phyloP scores from a whole-genome alignment of 352 stramenopile genomes.

The Peronospora destructor region DNA sequence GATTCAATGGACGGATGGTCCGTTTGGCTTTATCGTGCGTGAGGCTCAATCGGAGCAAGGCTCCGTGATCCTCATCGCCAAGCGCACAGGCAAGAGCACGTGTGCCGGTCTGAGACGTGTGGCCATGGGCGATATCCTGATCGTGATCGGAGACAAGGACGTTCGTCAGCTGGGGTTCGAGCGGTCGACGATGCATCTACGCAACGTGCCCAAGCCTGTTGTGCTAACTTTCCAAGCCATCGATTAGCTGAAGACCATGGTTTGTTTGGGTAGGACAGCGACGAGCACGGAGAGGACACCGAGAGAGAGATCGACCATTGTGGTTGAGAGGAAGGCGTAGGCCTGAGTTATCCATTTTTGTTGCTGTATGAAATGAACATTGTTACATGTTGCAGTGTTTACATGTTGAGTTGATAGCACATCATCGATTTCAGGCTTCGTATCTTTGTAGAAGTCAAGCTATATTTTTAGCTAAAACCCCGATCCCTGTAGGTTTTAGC shows the following conservation, averaged over 20 bases:
- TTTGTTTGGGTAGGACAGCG: constrained; percentile 17
- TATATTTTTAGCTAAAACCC: background rate
- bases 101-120: constrained; percentile 68
- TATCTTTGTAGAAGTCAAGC: background rate
- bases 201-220: constrained; percentile 69
- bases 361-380: constrained; percentile 9
- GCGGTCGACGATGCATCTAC: constrained; percentile 59
- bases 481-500: too few relatives aligned
- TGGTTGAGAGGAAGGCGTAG: constrained; percentile 2
- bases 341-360: constrained; percentile 12
- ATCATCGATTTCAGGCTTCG: background rate
- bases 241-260: constrained; percentile 32
- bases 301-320: background rate
- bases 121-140: constrained; percentile 66
- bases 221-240: constrained; percentile 74
- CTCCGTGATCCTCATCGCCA: constrained; percentile 70
- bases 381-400: constrained; percentile 6
- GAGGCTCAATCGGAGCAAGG: constrained; percentile 62
- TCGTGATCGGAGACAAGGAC: constrained; percentile 71
- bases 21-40: constrained; percentile 76
- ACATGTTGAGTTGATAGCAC: too few relatives aligned
- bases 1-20: constrained; percentile 74
- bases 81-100: constrained; percentile 67
- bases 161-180: constrained; percentile 68
- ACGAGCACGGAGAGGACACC: constrained; percentile 4